These are phyloP conservation scores for Immersiporthe knoxdaviesiana DNA, from an alignment of 2,329 filamentous ascomycete genomes.

Conservation along the genomic window DNA sequence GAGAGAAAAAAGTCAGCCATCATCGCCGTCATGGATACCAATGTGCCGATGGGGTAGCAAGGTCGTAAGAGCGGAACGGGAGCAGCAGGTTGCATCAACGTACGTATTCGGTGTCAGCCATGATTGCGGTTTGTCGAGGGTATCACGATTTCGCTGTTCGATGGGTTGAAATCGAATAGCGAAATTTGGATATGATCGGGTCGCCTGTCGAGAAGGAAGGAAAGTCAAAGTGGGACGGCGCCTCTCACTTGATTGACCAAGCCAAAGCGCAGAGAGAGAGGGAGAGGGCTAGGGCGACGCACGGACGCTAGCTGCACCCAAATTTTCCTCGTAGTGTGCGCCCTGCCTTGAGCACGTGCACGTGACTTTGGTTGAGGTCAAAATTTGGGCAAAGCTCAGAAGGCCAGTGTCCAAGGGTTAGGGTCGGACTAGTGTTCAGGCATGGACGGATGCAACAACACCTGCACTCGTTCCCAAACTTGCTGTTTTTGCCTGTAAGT, in stretches of 20 bases:
- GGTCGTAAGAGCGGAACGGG: neutral
- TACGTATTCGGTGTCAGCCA: slow-evolving; percentile 66
- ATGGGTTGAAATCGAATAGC: slow-evolving; percentile 43
- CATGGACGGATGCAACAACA: neutral
- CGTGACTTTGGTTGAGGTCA: neutral
- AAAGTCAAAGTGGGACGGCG: slow-evolving; percentile 28
- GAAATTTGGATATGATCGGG: slow-evolving; percentile 32
- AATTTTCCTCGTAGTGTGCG: slow-evolving; percentile 15
- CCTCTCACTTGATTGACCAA: slow-evolving; percentile 7
- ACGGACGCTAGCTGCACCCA: slow-evolving; percentile 13
- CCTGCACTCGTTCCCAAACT: neutral
- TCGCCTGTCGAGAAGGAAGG: slow-evolving; percentile 20
- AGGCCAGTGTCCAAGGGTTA: neutral
- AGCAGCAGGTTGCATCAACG: slow-evolving; percentile 33
- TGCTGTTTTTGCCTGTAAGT: neutral
- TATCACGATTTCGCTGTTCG: slow-evolving; percentile 43
- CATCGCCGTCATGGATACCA: slow-evolving; percentile 21
- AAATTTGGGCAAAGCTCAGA: neutral
- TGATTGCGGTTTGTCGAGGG: slow-evolving; percentile 57
- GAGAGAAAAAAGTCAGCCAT: slow-evolving; percentile 25
- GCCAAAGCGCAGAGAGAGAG: slow-evolving; percentile 14
- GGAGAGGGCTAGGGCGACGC: slow-evolving; percentile 7
- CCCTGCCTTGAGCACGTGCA: slow-evolving; percentile 10
- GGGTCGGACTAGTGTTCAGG: neutral
- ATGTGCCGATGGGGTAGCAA: neutral